Evolutionary conservation across 495 filamentous ascomycete species (phyloP), one percentile per base, ranked within the genome.

Genomic region (Aspergillus kassunensis): DNA sequence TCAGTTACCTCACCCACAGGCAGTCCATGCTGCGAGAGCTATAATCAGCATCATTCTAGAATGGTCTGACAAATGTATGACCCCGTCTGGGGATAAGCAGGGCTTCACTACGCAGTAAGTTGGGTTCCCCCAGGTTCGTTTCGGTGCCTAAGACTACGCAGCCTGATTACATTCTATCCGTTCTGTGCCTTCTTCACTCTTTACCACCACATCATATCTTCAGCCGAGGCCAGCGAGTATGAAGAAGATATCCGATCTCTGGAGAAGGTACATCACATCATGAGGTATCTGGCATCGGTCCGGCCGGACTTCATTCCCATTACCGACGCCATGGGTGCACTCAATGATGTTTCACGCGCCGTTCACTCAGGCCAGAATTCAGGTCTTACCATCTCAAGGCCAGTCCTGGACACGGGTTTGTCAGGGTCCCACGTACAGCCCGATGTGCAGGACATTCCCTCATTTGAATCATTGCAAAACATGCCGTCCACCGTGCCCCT

Each of bases 111-210:
- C 19, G 18, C 29, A 21, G 43, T 45, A 30, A 44, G 41, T 31
- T n/a, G 1, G 4, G 9, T 24, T 25, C 6, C 10, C 8, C 8
- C 12, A 4, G 21, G 12, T 29, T 10, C 6, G 4, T 24, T 44
- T n/a, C n/a, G n/a, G n/a, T 4, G 9, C 1, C 15, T 44, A 44
- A 44, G 10, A 1, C 3, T 15, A 44, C 1, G 29, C 3, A 53
- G 50, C 1, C 35, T 45, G 9, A 16, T 53, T 18, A 53, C 50
- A 2, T 53, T 53, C 23, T 53, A 53, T 13, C 50, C 50, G 6
- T 53, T 53, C 21, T 45, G 40, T 6, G 50, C 50, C 40, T 53
- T 53, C 31, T 53, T 53, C 34, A 53, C 50, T 0, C 50, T 53
- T 3, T 53, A 53, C 18, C 21, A 53, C 13, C 29, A 45, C 18